phyloP scores from a whole-genome alignment of 768 basidiomycete genomes.

The Trametes cinnabarina region DNA sequence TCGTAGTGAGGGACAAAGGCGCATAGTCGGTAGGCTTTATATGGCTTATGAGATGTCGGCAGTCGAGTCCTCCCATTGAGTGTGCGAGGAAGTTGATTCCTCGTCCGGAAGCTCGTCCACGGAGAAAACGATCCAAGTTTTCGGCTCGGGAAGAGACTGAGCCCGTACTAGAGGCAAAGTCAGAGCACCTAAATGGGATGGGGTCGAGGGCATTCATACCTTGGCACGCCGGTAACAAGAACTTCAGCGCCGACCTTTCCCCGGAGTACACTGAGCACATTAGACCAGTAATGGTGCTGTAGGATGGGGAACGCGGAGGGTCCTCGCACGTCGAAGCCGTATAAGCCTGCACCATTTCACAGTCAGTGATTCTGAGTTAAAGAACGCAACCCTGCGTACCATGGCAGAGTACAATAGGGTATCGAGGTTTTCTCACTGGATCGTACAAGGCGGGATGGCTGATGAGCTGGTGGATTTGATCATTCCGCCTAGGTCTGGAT shows the following conservation, averaged over 20 bases:
- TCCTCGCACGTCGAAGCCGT: conserved; percentile 92
- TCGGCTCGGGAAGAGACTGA: conserved; percentile 81
- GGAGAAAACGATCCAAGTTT: conserved; percentile 69
- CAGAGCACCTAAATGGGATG: neutral
- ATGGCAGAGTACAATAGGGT: conserved; percentile 94
- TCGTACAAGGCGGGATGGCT: conserved; percentile 75
- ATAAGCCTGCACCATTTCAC: conserved; percentile 64
- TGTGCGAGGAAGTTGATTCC: conserved; percentile 94
- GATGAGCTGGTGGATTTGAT: conserved; percentile 64
- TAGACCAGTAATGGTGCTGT: conserved; percentile 92
- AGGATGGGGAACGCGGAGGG: conserved; percentile 79
- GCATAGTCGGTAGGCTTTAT: conserved; percentile 78
- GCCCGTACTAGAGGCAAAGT: conserved; percentile 64
- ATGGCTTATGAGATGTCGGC: conserved; percentile 87
- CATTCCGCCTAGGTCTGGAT: conserved; percentile 35
- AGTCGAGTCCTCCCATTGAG: conserved; percentile 97
- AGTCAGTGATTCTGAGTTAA: neutral
- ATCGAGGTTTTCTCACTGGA: conserved; percentile 74
- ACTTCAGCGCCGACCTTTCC: conserved; percentile 87
- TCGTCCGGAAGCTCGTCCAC: conserved; percentile 62
- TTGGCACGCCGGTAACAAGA: conserved; percentile 92
- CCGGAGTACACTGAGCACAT: conserved; percentile 76
- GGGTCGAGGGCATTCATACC: conserved; percentile 50
- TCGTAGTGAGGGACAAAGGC: conserved; percentile 82
- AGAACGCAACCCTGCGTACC: conserved; percentile 48